phyloP scores from a whole-genome alignment of 1,284 basidiomycete species.

The Gomphus sp. region DNA sequence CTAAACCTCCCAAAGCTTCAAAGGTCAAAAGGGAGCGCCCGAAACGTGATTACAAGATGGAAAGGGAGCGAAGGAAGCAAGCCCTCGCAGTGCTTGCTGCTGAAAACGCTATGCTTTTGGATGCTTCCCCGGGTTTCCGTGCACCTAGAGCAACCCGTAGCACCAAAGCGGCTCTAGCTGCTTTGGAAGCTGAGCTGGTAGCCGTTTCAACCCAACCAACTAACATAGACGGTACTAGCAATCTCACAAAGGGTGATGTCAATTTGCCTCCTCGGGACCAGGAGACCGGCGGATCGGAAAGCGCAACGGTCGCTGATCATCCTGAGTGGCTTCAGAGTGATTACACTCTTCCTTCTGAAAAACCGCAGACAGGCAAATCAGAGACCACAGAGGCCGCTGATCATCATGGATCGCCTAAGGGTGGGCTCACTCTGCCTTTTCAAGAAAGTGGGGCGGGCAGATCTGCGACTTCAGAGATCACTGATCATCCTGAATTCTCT shows the following conservation, averaged over 20 bases:
- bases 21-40: slow-evolving; percentile 22
- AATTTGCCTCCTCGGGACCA: background rate
- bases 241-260: background rate
- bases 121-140: slow-evolving; percentile 32
- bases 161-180: slow-evolving; percentile 29
- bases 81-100: slow-evolving; percentile 12
- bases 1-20: slow-evolving; percentile 18
- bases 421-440: background rate
- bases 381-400: background rate
- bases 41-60: slow-evolving; percentile 33
- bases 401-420: background rate
- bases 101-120: slow-evolving; percentile 13
- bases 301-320: background rate
- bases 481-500: background rate
- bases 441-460: background rate
- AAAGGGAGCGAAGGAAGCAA: slow-evolving; percentile 26
- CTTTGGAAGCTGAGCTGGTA: slow-evolving; percentile 34
- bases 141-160: slow-evolving; percentile 29
- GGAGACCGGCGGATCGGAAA: background rate
- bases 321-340: background rate
- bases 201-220: slow-evolving; percentile 9
- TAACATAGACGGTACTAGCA: background rate
- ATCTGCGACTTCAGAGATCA: background rate
- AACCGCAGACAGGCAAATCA: background rate
- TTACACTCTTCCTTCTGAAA: background rate